These are phyloP conservation scores for Phallus indusiatus DNA, from an alignment of 768 basidiomycete species.

Conservation along the genomic window DNA sequence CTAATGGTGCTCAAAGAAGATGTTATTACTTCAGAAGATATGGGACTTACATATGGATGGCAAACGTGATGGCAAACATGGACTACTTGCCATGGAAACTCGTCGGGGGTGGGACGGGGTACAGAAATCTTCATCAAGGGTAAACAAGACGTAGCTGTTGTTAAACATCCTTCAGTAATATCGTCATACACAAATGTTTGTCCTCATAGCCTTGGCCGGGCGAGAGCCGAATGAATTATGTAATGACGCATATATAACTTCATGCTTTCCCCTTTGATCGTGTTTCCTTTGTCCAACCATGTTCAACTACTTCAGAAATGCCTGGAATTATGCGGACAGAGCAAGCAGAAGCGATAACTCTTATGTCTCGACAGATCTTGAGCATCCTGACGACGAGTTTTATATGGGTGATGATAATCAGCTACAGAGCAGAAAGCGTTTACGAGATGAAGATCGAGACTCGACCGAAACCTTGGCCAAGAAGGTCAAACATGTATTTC, in stretches of 20 bases:
- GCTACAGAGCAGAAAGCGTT: background rate
- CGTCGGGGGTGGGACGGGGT: conserved; percentile 24
- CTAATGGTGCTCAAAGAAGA: conserved; percentile 27
- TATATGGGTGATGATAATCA: background rate
- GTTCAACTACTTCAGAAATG: conserved; percentile 43
- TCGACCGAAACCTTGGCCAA: conserved; percentile 4
- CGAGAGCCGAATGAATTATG: background rate
- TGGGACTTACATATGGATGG: conserved; percentile 48
- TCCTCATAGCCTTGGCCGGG: background rate
- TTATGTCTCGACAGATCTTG: background rate
- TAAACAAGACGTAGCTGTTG: conserved; percentile 28
- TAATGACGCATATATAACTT: too few relatives aligned
- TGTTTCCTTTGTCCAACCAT: conserved; percentile 19
- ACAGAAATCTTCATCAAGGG: conserved; percentile 11
- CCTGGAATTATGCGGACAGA: conserved; percentile 32
- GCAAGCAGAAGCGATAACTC: conserved; percentile 2
- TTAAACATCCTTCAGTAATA: conserved; percentile 37
- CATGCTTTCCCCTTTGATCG: background rate
- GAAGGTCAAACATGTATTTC: background rate
- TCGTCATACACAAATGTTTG: background rate
- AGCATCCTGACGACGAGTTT: background rate
- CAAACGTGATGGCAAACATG: conserved; percentile 60
- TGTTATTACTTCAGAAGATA: conserved; percentile 13
- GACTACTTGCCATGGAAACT: conserved; percentile 35
- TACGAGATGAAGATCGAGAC: background rate